phyloP scores from a whole-genome alignment of 2,329 filamentous ascomycete species.

The Epichloe baconii region DNA sequence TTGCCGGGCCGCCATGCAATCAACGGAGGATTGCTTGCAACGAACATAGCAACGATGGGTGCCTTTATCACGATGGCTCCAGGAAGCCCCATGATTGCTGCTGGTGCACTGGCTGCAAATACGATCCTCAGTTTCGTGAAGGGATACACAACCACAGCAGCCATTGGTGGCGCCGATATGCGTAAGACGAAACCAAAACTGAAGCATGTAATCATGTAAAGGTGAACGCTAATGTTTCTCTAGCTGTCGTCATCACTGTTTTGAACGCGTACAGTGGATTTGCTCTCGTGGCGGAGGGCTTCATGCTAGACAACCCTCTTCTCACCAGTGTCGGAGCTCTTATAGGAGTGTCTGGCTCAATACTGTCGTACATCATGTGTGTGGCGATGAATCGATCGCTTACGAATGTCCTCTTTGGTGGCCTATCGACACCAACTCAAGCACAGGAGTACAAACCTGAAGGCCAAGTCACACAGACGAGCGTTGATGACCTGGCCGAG shows the following conservation, averaged over 20 bases:
- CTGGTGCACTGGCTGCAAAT: conserved; percentile 63
- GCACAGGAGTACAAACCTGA: conserved; percentile 59
- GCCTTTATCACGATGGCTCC: conserved; percentile 73
- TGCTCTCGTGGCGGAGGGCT: conserved; percentile 76
- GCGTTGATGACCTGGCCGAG: conserved; percentile 69
- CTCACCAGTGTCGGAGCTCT: conserved; percentile 75
- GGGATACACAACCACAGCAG: conserved; percentile 76
- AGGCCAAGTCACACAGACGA: conserved; percentile 65
- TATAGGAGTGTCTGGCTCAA: conserved; percentile 80
- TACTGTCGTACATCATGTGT: conserved; percentile 78
- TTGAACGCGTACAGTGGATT: conserved; percentile 87
- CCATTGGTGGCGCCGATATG: conserved; percentile 91
- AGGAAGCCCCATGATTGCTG: conserved; percentile 65
- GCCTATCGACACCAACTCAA: conserved; percentile 43
- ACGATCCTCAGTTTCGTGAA: conserved; percentile 70
- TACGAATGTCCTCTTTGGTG: conserved; percentile 82
- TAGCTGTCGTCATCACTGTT: conserved; percentile 73
- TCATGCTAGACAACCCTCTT: conserved; percentile 82
- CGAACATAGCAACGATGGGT: conserved; percentile 72
- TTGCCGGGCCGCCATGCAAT: conserved; percentile 64
- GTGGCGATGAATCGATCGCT: conserved; percentile 85
- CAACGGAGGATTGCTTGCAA: conserved; percentile 61
- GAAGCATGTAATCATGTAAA: background rate
- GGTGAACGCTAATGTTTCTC: conserved; percentile 5
- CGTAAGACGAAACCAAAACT: conserved; percentile 26